Conservation (phyloP, 768 basidiomycete species). For the Mycena filopes region DNA sequence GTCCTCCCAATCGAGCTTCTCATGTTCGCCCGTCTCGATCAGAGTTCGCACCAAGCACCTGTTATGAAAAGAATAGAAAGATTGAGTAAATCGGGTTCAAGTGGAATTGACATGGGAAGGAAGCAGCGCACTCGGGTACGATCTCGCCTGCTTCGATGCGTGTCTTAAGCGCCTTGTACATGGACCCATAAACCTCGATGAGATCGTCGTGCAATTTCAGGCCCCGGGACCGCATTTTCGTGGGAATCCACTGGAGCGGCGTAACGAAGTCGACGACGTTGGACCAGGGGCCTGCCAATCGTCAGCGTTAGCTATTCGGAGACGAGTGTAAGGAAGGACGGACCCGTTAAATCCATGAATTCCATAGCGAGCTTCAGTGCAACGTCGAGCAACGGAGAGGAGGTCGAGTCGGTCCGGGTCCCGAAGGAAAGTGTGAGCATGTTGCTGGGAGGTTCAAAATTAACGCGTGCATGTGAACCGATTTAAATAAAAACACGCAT, state of each 20-base stretch:
- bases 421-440: slow-evolving; percentile 41
- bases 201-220: slow-evolving; percentile 37
- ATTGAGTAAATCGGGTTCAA: too few species aligned
- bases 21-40: slow-evolving; percentile 39
- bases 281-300: slow-evolving; percentile 34
- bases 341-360: slow-evolving; percentile 39
- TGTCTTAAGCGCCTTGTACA: slow-evolving; percentile 42
- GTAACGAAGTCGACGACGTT: slow-evolving; percentile 39
- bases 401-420: slow-evolving; percentile 26
- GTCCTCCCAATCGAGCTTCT: slow-evolving; percentile 46
- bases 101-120: too few species aligned
- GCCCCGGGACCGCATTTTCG: slow-evolving; percentile 32
- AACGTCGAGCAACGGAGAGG: slow-evolving; percentile 32
- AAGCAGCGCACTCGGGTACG: slow-evolving; percentile 37
- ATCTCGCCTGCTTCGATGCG: slow-evolving; percentile 43
- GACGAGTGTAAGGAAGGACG: neutral
- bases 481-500: slow-evolving; percentile 5
- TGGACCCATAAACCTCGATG: slow-evolving; percentile 44
- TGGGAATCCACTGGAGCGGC: slow-evolving; percentile 36
- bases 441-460: slow-evolving; percentile 34
- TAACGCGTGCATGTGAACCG: too few species aligned
- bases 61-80: too few species aligned
- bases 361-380: slow-evolving; percentile 38
- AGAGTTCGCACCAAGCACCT: slow-evolving; percentile 45
- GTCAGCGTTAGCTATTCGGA: neutral